Evolutionary conservation across 495 filamentous ascomycete species (phyloP).

Genomic region (Aspergillus haitiensis): DNA sequence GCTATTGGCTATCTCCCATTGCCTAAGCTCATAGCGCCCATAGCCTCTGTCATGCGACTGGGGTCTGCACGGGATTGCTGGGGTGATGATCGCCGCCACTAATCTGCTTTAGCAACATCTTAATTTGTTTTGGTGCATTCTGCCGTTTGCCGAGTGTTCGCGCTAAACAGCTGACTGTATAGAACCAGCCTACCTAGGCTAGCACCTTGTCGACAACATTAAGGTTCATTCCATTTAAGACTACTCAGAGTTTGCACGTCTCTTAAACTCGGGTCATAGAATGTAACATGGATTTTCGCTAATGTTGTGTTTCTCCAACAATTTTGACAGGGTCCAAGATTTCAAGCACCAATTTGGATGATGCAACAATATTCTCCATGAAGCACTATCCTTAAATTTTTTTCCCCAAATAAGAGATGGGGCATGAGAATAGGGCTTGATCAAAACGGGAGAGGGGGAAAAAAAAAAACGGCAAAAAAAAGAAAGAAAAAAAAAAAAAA

Average conservation of each 20-base stretch:
- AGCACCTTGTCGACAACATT: conserved; percentile 19
- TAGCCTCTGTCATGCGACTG: conserved; percentile 40
- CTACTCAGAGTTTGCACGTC: conserved; percentile 33
- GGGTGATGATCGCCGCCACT: conserved; percentile 39
- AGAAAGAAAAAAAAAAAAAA: not conserved
- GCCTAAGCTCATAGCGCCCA: conserved; percentile 38
- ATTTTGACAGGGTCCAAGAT: conserved; percentile 24
- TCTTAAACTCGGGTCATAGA: conserved; percentile 29
- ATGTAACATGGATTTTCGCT: conserved; percentile 39
- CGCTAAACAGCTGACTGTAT: conserved; percentile 42
- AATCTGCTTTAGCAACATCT: conserved; percentile 43
- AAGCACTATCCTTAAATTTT: conserved; percentile 15
- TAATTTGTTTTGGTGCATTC: conserved; percentile 44
- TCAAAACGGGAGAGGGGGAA: conserved; percentile 8
- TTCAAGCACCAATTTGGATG: conserved; percentile 21
- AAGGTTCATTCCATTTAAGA: conserved; percentile 23
- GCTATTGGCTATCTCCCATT: conserved; percentile 34
- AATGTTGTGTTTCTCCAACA: conserved; percentile 35
- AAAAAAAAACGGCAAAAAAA: not conserved
- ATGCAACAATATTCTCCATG: conserved; percentile 34
- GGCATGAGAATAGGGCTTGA: not conserved
- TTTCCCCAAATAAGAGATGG: conserved; percentile 1
- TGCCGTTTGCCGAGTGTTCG: conserved; percentile 43
- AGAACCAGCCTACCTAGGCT: conserved; percentile 33
- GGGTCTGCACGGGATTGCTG: conserved; percentile 42